phyloP scores from a whole-genome alignment of 169 alveolate species.

The Cryptosporidium ubiquitum region DNA sequence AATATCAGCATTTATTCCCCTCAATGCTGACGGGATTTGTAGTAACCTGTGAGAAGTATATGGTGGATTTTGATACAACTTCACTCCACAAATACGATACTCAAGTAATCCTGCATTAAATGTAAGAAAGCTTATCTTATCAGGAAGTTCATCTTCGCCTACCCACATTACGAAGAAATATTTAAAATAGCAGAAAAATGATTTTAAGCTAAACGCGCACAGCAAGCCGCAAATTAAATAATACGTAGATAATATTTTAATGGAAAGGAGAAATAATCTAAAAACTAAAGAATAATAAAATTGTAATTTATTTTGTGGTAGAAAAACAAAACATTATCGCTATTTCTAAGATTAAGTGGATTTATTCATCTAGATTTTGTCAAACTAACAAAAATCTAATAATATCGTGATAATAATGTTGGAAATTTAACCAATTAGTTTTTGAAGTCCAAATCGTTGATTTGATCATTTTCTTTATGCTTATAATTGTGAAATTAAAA shows the following conservation, averaged over 20 bases:
- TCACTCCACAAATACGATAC: conserved; percentile 86
- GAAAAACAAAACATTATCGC: not conserved
- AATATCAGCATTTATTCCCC: conserved; percentile 87
- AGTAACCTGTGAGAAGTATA: conserved; percentile 85
- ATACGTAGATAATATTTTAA: conserved; percentile 21
- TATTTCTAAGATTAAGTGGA: not conserved
- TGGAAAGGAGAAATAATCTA: not conserved
- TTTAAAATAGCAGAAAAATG: not conserved
- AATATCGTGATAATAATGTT: not conserved
- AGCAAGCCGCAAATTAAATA: conserved; percentile 60
- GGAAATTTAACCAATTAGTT: not conserved
- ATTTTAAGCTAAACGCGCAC: not conserved
- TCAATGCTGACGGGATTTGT: conserved; percentile 87
- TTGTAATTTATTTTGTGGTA: not conserved
- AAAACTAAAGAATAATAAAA: not conserved
- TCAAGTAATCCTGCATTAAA: conserved; percentile 90
- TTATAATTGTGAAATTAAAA: too few species aligned
- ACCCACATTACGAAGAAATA: conserved; percentile 57
- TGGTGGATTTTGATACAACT: conserved; percentile 90
- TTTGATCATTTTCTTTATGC: not conserved
- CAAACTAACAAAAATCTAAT: not conserved
- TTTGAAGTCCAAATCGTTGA: not conserved
- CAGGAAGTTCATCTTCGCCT: conserved; percentile 72
- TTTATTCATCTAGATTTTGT: not conserved
- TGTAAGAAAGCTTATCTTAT: conserved; percentile 83